Percentiles rank a stretch among this genome's conserved stretches.
Conservation (phyloP, 1,284 basidiomycete species). For the Meira nashicola region DNA sequence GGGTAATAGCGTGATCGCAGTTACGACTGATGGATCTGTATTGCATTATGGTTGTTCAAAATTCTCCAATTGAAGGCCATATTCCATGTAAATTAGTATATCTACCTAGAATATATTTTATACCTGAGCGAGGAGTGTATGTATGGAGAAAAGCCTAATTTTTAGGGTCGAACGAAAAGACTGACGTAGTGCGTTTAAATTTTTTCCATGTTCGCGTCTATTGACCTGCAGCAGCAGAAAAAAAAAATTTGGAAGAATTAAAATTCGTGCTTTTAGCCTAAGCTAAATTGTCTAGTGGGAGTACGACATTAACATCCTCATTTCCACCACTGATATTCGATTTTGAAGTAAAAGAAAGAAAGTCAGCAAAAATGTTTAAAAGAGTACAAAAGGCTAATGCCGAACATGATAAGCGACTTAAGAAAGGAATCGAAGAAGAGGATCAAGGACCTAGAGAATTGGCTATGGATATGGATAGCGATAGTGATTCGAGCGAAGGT, state of each 20-base stretch:
- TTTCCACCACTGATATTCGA: too few species aligned
- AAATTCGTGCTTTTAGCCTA: not conserved
- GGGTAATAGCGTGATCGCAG: conserved; percentile 88
- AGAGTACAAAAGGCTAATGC: not conserved
- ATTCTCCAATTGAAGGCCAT: not conserved
- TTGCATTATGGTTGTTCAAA: conserved; percentile 34
- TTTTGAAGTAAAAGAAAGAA: too few species aligned
- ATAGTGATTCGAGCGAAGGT: conserved; percentile 1
- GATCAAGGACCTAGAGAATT: not conserved
- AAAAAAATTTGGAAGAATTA: not conserved
- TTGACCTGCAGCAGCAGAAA: not conserved
- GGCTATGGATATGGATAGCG: conserved; percentile 1
- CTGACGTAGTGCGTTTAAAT: not conserved
- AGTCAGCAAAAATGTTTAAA: conserved; percentile 2
- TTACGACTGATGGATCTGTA: conserved; percentile 57
- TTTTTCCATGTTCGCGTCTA: not conserved
- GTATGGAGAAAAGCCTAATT: not conserved
- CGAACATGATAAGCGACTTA: not conserved
- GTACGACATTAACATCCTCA: not conserved
- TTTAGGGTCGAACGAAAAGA: not conserved
- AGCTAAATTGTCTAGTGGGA: too few species aligned
- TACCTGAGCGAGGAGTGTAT: too few species aligned
- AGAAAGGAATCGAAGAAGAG: not conserved
- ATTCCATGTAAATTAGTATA: too few species aligned
- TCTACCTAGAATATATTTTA: too few species aligned